Base-by-base conservation (phyloP, 805 yeast species). In the Saccharomycopsis sp. region DNA sequence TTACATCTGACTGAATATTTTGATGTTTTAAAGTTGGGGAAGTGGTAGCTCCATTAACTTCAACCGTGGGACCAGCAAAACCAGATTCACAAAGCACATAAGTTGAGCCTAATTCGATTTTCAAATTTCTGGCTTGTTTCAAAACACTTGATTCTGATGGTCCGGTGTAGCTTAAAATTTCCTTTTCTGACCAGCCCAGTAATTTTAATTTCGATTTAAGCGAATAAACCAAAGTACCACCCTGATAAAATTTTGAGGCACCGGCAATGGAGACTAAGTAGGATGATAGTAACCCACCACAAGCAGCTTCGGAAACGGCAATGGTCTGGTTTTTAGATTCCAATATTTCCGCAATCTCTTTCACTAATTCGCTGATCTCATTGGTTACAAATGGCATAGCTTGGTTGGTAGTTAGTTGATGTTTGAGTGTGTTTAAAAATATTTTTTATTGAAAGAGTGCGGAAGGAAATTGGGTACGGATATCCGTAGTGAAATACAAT, bases 51-150 rank as follows among this genome's bases (percentile, higher is more conserved):
- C 27, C 28, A 57, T 60, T 6, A 65, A 62, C 50, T 18, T 46
- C 50, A 13, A 55, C 52, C 2, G 53, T 48, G 2, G 94, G 92
- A 1, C 94, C 94, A 0, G 95, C 94, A 65, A 81, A 79, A 1
- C 95, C 95, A 1, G 92, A 79, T 57, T 85, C 95, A 1, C 88
- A 78, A 15, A 85, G 64, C 3, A 84, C 86, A 58, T 76, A 85
- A 0, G 88, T 81, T 2, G 87, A 76, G 0, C 94, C 94, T 49
- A 84, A 67, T 55, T 85, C 95, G 45, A 84, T 72, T 52, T 79
- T 69, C 41, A 87, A 65, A 48, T 82, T 83, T 38, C 95, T 66
- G 2, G 95, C 95, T 49, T 85, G 64, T 51, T 83, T 70, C 45
- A 75, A 55, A 2, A 82, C 94, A 14, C 82, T 94, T 34, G 66